Percentiles rank a stretch among this genome's conserved stretches.
phyloP scores from a whole-genome alignment of 805 yeast genomes.

The Pichia heedii region DNA sequence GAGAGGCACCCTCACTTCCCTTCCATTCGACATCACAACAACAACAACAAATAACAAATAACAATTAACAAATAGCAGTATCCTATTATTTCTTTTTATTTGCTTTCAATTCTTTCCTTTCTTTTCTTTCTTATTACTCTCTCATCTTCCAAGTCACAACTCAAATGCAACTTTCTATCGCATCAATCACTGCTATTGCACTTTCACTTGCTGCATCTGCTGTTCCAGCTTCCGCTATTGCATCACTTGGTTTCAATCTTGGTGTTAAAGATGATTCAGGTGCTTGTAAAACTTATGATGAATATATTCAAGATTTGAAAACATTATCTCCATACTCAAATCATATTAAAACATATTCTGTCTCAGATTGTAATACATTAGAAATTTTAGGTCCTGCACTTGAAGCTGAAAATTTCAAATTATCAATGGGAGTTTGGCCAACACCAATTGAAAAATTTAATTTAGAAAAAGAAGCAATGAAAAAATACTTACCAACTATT shows the following conservation, averaged over 20 bases:
- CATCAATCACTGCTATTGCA: conserved; percentile 19
- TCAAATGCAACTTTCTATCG: conserved; percentile 20
- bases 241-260: conserved; percentile 62
- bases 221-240: conserved; percentile 17
- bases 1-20: no score
- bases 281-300: conserved; percentile 64
- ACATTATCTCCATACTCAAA: conserved; percentile 49
- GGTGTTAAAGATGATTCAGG: conserved; percentile 75
- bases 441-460: conserved; percentile 69
- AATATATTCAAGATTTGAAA: conserved; percentile 61
- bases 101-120: neutral
- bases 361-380: conserved; percentile 89
- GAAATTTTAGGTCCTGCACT: conserved; percentile 81
- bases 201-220: conserved; percentile 11
- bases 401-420: conserved; percentile 63
- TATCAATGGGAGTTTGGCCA: conserved; percentile 91
- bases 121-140: conserved; percentile 2
- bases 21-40: no score
- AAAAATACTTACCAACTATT: conserved; percentile 60
- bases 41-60: no score
- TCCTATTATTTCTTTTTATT: no score
- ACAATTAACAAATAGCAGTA: no score
- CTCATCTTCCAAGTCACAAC: neutral
- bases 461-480: conserved; percentile 67
- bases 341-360: conserved; percentile 79